These are phyloP conservation scores for Lumnitzera littorea DNA, from an alignment of 345 rosid species.

Conservation along the genomic window DNA sequence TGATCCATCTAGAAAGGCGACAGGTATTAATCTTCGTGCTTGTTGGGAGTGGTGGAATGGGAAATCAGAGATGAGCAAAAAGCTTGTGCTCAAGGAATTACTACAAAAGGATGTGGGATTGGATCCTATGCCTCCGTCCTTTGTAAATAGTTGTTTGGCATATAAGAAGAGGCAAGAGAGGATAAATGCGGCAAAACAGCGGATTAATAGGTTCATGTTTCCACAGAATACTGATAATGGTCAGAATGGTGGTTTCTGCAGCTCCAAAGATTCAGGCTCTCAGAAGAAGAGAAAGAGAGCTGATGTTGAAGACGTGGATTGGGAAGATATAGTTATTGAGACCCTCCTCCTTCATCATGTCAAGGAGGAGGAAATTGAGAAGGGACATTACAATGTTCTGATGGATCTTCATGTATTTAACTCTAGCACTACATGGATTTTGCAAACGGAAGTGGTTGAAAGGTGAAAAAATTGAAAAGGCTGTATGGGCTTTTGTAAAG, in stretches of 20 bases:
- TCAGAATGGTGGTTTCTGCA: conserved; percentile 4
- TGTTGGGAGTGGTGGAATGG: conserved; percentile 76
- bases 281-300: conserved; percentile 41
- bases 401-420: conserved; percentile 61
- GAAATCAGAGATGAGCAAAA: conserved; percentile 57
- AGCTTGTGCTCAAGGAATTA: conserved; percentile 54
- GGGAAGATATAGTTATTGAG: conserved; percentile 88
- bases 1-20: conserved; percentile 6
- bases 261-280: conserved; percentile 4
- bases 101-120: conserved; percentile 72
- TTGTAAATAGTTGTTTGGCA: conserved; percentile 37
- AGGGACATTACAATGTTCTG: conserved; percentile 67
- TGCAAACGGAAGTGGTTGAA: too few species aligned
- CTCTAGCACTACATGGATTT: conserved; percentile 27
- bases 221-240: conserved; percentile 22
- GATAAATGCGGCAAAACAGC: conserved; percentile 57
- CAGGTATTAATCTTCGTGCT: conserved; percentile 13
- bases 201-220: conserved; percentile 39
- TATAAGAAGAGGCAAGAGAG: conserved; percentile 47
- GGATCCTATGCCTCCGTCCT: conserved; percentile 61
- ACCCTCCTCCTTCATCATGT: conserved; percentile 63
- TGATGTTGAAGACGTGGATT: conserved; percentile 36
- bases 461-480: too few species aligned
- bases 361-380: conserved; percentile 72
- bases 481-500: too few species aligned